Base-by-base conservation (phyloP, 768 basidiomycete species). In the Trametes villosa region DNA sequence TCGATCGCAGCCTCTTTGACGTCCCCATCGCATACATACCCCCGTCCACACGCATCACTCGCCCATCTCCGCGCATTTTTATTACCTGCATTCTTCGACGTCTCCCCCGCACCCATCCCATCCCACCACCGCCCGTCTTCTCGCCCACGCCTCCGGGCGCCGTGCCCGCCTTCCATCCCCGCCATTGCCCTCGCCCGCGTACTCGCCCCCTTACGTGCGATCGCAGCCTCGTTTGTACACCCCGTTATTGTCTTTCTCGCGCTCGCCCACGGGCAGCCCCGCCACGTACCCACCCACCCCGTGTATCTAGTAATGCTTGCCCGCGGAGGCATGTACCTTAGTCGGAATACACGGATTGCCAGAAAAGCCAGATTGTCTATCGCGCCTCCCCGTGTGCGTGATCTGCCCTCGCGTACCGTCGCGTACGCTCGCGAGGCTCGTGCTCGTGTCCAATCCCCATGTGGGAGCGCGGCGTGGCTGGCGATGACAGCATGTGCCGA, bases 31-130 rank as follows among this genome's bases (percentile, higher is more conserved):
- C 60, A 62, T 49, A 47, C 62, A 57, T 61, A 58, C 62, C 56
- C 57, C 27, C 18, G 33, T 53, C 22, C 55, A n/a, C n/a, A 40
- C 62, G 57, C 57, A 58, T 63, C 57, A 44, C 50, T 48, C 40
- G 51, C 55, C 57, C 41, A 59, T 59, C 57, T 63, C 62, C 61
- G 62, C 31, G 52, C 61, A 57, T 52, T 42, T 62, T 54, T 62
- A 48, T 58, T 54, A 59, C 20, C 56, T 53, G 52, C 57, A 58
- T 51, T 36, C 55, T 49, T 48, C 55, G 52, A 26, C 52, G 27
- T 53, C 44, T 15, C n/a, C 50, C 50, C 38, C 52, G 26, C 50
- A 22, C 27, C 27, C 26, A 29, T 8, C 29, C 34, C n/a, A 18
- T 30, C 24, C 17, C 38, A 8, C 36, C 51, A 42, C 17, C 33